Evolutionary conservation across 495 filamentous ascomycete genomes (phyloP).

Genomic region (Letharia lupina): DNA sequence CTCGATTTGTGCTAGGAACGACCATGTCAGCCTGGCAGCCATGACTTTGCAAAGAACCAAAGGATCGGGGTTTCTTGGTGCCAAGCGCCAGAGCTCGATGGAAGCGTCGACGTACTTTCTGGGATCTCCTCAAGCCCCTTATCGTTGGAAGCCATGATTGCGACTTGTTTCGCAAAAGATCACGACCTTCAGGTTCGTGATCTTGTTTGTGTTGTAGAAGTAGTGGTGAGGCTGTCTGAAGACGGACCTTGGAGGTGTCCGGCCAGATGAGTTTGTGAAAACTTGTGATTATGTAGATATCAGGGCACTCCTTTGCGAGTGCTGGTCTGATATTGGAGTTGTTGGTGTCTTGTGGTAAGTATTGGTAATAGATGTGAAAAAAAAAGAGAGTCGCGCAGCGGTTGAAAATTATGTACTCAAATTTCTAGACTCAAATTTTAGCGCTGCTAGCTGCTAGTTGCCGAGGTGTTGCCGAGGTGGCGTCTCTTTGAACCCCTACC

Average conservation of each 20-base stretch:
- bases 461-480: not conserved
- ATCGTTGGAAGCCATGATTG: slow-evolving; percentile 90
- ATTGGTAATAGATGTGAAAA: not conserved
- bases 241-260: slow-evolving; percentile 30
- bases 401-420: slow-evolving; percentile 1
- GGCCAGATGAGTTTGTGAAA: slow-evolving; percentile 9
- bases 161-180: slow-evolving; percentile 52
- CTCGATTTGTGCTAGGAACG: slow-evolving; percentile 80
- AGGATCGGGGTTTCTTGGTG: not conserved
- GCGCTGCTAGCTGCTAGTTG: not conserved
- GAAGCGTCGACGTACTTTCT: slow-evolving; percentile 54
- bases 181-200: slow-evolving; percentile 61
- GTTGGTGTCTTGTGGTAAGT: slow-evolving; percentile 4
- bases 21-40: slow-evolving; percentile 22
- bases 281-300: slow-evolving; percentile 8
- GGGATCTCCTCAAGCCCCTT: slow-evolving; percentile 96
- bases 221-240: slow-evolving; percentile 44
- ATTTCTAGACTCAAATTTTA: not conserved
- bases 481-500: no score
- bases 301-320: slow-evolving; percentile 16
- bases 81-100: slow-evolving; percentile 5
- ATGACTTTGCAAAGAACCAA: slow-evolving; percentile 19
- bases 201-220: slow-evolving; percentile 31
- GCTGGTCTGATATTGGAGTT: slow-evolving; percentile 10
- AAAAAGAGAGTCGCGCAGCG: not conserved